Evolutionary conservation across 208 protist species (phyloP), one percentile per base, ranked within the genome.

Genomic region (Pavlovales sp.): DNA sequence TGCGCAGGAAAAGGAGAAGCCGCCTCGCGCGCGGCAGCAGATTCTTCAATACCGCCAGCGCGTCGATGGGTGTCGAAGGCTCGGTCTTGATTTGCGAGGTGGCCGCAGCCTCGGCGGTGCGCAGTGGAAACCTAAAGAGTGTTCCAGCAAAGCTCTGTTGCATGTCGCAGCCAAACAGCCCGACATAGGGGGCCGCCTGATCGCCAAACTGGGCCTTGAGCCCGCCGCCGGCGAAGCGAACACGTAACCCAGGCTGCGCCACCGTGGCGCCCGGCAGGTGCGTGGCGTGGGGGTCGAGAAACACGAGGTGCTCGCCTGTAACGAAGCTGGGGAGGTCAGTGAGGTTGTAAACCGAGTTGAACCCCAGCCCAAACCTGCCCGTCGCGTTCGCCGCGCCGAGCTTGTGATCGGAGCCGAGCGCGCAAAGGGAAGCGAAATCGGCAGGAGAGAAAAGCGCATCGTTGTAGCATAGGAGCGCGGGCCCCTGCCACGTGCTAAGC

Each of bases 321-420:
- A 94, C 87, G 77, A 94, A 92, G 37, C 38, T 86, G 18, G 92
- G 92, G 30, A 90, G 32, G 67, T 94, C 92, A 32, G 92, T 93
- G 46, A 92, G 87, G 78, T 94, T 90, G 91, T 94, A 94, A 36
- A 93, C 92, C 32, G 92, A 40, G 67, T 91, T 92, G 89, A 94
- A 94, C 36, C 92, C 92, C 22, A 94, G 47, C 0, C 92, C 92
- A 75, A 93, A 93, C 14, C 76, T 32, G 37, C 92, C 92, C n/a
- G 90, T 93, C 30, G 85, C 87, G 44, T 36, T 18, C 0, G 75
- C 30, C 20, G 0, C 77, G 28, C 40, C 81, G 34, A 90, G 88
- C 78, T 92, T 92, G 81, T 40, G 66, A 36, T 82, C 84, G 37
- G 90, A 83, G 14, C 92, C 92, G 38, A 94, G 89, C 26, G 40